phyloP scores from a whole-genome alignment of 768 basidiomycete species.

The Mycena amicta region DNA sequence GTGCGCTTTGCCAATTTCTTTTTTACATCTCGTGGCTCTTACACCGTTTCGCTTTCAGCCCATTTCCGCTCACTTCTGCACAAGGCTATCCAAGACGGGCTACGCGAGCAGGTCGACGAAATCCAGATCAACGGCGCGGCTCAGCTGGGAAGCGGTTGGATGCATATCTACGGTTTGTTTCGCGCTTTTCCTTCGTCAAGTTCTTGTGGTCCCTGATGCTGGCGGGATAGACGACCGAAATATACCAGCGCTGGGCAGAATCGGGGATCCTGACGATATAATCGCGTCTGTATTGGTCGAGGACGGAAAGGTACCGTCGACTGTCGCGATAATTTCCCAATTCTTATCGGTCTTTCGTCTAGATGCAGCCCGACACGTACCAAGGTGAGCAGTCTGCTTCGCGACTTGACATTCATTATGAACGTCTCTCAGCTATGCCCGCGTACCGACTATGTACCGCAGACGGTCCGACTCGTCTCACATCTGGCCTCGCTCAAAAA shows the following conservation, averaged over 20 bases:
- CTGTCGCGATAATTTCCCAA: not conserved
- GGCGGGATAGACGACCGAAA: slow-evolving; percentile 66
- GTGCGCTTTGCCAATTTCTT: slow-evolving; percentile 57
- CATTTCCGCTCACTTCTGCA: slow-evolving; percentile 64
- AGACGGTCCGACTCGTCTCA: slow-evolving; percentile 71
- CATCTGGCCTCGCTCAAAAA: slow-evolving; percentile 60
- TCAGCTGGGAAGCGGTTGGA: slow-evolving; percentile 77
- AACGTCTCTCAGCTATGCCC: slow-evolving; percentile 60
- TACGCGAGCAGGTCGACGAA: slow-evolving; percentile 63
- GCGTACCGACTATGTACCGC: slow-evolving; percentile 79
- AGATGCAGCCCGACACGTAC: slow-evolving; percentile 76
- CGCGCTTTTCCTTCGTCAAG: not conserved
- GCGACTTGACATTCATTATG: too few relatives aligned
- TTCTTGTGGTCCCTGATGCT: too few relatives aligned
- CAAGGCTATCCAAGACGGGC: slow-evolving; percentile 53
- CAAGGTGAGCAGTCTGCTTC: slow-evolving; percentile 34
- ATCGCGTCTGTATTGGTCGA: slow-evolving; percentile 74
- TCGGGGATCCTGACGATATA: slow-evolving; percentile 86
- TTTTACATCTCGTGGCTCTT: too few relatives aligned
- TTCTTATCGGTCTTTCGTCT: not conserved
- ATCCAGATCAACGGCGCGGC: slow-evolving; percentile 65
- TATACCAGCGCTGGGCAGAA: slow-evolving; percentile 70
- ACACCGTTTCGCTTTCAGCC: slow-evolving; percentile 38
- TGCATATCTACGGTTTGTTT: slow-evolving; percentile 71
- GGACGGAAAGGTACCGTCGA: slow-evolving; percentile 56